These are phyloP conservation scores for Taxawa tesnikishii DNA, from an alignment of 2,329 filamentous ascomycete species.

Conservation along the genomic window DNA sequence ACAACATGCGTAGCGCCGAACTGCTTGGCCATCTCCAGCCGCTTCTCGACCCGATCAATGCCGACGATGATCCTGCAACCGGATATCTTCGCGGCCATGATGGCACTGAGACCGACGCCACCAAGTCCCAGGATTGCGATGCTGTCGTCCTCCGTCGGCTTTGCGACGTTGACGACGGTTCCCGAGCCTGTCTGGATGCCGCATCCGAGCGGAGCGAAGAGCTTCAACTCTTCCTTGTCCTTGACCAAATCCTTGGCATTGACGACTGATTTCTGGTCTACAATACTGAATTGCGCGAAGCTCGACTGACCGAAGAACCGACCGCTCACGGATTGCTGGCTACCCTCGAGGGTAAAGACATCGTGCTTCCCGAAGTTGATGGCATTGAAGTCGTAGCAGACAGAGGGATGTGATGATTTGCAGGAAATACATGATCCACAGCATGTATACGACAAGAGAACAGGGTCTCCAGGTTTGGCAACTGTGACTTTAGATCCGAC, in stretches of 20 bases:
- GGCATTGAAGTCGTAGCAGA: constrained; percentile 36
- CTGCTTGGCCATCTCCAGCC: constrained; percentile 26
- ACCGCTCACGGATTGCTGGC: constrained; percentile 21
- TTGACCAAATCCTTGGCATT: constrained; percentile 28
- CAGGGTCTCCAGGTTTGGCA: constrained; percentile 32
- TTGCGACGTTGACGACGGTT: constrained; percentile 26
- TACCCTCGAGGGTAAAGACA: constrained; percentile 14
- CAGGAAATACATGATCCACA: constrained; percentile 38
- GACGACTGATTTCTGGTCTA: constrained; percentile 26
- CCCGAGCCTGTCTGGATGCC: constrained; percentile 34
- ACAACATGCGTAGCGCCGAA: constrained; percentile 29
- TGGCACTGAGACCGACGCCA: constrained; percentile 33
- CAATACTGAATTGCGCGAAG: constrained; percentile 28
- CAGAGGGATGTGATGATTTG: constrained; percentile 29
- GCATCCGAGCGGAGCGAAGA: constrained; percentile 34
- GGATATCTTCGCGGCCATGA: constrained; percentile 36
- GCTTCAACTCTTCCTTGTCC: constrained; percentile 26
- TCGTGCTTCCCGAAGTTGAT: constrained; percentile 29
- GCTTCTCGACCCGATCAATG: constrained; percentile 24
- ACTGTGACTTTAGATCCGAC: constrained; percentile 28
- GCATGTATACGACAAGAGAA: constrained; percentile 36
- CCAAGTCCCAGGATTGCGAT: constrained; percentile 33
- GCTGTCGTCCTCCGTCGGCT: constrained; percentile 22
- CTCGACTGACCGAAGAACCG: constrained; percentile 39
- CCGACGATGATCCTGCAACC: constrained; percentile 27